These are phyloP conservation scores for Pyrenochaeta sp. DNA, from an alignment of 2,329 filamentous ascomycete species.

Conservation along the genomic window DNA sequence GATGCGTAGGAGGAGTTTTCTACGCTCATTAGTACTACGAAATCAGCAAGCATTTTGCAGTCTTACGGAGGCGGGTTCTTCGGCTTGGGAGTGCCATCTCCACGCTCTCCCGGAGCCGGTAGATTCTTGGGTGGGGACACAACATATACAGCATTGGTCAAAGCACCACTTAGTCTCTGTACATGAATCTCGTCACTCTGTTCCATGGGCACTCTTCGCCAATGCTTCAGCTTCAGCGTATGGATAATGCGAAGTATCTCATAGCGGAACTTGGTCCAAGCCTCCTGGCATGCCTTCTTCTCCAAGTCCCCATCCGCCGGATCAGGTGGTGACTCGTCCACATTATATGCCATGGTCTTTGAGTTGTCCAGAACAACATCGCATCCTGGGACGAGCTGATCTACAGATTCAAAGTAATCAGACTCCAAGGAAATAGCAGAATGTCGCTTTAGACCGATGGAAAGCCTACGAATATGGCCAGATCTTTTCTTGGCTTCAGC, in stretches of 20 bases:
- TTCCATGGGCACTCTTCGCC: constrained; percentile 81
- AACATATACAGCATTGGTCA: constrained; percentile 97
- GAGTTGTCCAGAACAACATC: constrained; percentile 88
- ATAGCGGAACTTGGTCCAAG: constrained; percentile 87
- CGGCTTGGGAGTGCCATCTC: constrained; percentile 45
- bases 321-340: constrained; percentile 62
- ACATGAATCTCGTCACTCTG: constrained; percentile 73
- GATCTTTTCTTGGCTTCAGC: constrained; percentile 42
- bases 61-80: constrained; percentile 63
- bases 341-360: constrained; percentile 80
- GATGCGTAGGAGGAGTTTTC: constrained; percentile 85
- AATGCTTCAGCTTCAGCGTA: constrained; percentile 88
- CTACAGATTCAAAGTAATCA: constrained; percentile 79
- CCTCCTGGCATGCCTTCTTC: constrained; percentile 63
- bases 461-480: constrained; percentile 36
- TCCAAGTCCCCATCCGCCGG: constrained; percentile 52
- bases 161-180: constrained; percentile 82
- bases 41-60: not conserved
- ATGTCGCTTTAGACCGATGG: constrained; percentile 51
- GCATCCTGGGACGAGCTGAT: constrained; percentile 81
- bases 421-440: constrained; percentile 77
- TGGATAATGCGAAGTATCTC: constrained; percentile 91
- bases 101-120: constrained; percentile 47
- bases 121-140: constrained; percentile 79
- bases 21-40: constrained; percentile 37